Percentiles rank a stretch among this genome's conserved stretches.
phyloP scores from a whole-genome alignment of 83 land plant genomes.

The Thuja plicata region DNA sequence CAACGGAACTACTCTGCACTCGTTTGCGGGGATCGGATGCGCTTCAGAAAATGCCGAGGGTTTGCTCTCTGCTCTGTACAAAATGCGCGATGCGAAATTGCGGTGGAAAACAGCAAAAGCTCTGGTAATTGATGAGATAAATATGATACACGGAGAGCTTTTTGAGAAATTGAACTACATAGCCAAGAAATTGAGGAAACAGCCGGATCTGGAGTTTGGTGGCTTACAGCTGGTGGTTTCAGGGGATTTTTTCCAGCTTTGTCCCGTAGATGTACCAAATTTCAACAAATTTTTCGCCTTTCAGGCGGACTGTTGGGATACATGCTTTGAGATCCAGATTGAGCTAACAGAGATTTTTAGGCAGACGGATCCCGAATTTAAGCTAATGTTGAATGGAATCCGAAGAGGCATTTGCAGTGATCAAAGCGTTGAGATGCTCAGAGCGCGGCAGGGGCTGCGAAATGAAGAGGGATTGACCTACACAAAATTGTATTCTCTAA shows the following conservation, averaged over 20 bases:
- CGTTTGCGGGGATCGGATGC: constrained; percentile 24
- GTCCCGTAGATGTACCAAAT: constrained; percentile 46
- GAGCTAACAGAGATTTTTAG: constrained; percentile 65
- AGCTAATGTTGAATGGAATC: constrained; percentile 58
- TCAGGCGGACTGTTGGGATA: constrained; percentile 78
- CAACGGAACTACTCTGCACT: constrained; percentile 23
- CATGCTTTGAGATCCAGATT: constrained; percentile 60
- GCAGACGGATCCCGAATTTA: constrained; percentile 49
- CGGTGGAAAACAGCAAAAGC: constrained; percentile 34
- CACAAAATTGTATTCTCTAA: constrained; percentile 52
- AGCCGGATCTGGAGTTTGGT: constrained; percentile 40
- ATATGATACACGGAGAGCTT: constrained; percentile 71
- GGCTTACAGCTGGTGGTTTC: constrained; percentile 74
- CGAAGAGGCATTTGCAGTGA: constrained; percentile 49
- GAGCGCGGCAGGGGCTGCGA: constrained; percentile 21
- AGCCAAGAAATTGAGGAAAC: constrained; percentile 26
- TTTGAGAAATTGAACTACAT: constrained; percentile 66
- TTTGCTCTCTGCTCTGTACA: not conserved
- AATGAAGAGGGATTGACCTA: constrained; percentile 14
- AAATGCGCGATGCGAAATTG: not conserved
- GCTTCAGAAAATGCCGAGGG: not conserved
- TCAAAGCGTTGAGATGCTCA: constrained; percentile 24
- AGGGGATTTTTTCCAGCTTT: constrained; percentile 85
- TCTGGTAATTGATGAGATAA: constrained; percentile 72
- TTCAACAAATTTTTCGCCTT: constrained; percentile 59